Evolutionary conservation across 2,329 filamentous ascomycete species (phyloP).

Genomic region (Pestalotiopsis sp.): DNA sequence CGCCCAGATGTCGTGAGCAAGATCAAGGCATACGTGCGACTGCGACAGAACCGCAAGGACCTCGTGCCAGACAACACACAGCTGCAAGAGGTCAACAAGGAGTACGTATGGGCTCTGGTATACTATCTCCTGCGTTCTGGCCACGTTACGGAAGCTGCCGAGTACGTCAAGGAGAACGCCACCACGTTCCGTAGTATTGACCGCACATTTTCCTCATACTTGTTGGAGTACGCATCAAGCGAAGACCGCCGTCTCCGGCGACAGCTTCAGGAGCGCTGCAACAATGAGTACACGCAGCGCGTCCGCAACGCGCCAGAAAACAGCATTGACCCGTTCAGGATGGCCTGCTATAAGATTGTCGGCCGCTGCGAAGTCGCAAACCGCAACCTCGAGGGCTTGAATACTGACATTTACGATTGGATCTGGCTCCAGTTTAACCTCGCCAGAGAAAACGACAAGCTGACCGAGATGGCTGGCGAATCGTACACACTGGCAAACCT

Average conservation of each 20-base stretch:
- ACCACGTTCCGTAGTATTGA: constrained; percentile 87
- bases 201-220: constrained; percentile 84
- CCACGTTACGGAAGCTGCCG: constrained; percentile 77
- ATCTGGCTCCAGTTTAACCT: constrained; percentile 73
- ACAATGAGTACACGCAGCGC: constrained; percentile 85
- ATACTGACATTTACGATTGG: constrained; percentile 68
- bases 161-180: constrained; percentile 80
- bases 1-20: constrained; percentile 86
- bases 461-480: constrained; percentile 65
- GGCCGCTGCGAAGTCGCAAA: constrained; percentile 72
- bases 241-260: constrained; percentile 75
- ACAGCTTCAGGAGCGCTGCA: constrained; percentile 83
- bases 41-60: constrained; percentile 78
- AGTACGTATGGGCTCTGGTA: constrained; percentile 91
- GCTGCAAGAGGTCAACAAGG: constrained; percentile 75
- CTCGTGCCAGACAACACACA: constrained; percentile 79
- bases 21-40: constrained; percentile 86
- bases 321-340: constrained; percentile 88
- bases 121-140: constrained; percentile 90
- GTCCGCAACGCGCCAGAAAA: constrained; percentile 81
- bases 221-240: constrained; percentile 78
- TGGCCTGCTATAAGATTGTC: constrained; percentile 97
- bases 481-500: constrained; percentile 67
- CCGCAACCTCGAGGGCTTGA: constrained; percentile 62
- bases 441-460: constrained; percentile 63